A percentile compares a stretch with the other conserved stretches of the same genome.
phyloP scores from a whole-genome alignment of 176 grass and related monocot genomes.

The Rhynchospora breviuscula region DNA sequence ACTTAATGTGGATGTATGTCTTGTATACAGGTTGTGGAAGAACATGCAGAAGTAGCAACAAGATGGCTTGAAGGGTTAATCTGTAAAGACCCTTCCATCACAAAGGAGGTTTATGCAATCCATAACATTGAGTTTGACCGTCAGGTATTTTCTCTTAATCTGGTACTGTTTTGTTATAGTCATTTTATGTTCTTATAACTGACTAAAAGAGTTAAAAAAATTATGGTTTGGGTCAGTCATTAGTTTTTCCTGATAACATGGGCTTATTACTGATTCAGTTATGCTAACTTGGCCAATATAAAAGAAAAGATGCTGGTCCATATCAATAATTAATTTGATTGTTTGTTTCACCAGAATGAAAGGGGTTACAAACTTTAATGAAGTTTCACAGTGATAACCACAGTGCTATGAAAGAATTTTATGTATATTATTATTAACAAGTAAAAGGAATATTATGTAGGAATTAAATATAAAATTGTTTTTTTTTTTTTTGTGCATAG shows the following conservation, averaged over 20 bases:
- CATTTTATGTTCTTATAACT: background rate
- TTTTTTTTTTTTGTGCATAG: background rate
- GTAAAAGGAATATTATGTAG: background rate
- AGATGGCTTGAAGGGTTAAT: conserved; percentile 81
- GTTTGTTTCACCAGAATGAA: background rate
- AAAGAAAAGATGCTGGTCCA: background rate
- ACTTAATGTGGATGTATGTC: background rate
- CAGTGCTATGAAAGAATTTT: no score
- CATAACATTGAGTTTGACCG: conserved; percentile 89
- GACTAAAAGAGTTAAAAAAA: background rate
- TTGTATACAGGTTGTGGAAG: conserved; percentile 49
- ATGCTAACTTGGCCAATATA: background rate
- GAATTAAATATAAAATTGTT: background rate
- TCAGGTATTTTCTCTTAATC: conserved; percentile 45
- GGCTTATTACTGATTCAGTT: background rate
- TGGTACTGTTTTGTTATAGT: background rate
- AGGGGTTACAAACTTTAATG: background rate
- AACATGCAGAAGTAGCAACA: conserved; percentile 50
- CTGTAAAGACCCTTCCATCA: conserved; percentile 68
- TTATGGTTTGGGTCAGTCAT: background rate
- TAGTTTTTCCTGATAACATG: background rate
- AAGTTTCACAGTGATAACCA: no score
- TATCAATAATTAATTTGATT: background rate
- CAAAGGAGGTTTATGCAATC: conserved; percentile 77
- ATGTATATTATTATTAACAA: background rate